These are phyloP conservation scores for Colletotrichum caudatum DNA, from an alignment of 2,329 filamentous ascomycete genomes.

Conservation along the genomic window DNA sequence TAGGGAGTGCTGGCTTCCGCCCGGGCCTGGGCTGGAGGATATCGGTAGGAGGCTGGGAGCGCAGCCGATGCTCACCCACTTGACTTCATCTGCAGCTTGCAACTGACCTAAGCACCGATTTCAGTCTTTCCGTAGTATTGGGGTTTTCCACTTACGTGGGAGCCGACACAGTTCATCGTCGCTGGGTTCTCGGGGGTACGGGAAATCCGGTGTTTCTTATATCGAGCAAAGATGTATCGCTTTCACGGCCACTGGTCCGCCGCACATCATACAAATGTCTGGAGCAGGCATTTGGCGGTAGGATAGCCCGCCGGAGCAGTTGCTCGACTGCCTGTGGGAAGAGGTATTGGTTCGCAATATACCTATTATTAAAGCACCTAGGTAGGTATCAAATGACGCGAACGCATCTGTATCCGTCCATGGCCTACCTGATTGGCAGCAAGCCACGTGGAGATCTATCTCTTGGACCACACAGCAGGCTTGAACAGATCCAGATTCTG, in stretches of 20 bases:
- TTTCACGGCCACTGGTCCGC: not conserved
- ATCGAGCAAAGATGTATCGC: not conserved
- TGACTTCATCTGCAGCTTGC: not conserved
- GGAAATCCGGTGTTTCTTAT: conserved; percentile 1
- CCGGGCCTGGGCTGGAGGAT: not conserved
- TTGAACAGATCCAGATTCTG: not conserved
- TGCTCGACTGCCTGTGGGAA: not conserved
- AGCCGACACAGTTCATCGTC: conserved; percentile 55
- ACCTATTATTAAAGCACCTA: not conserved
- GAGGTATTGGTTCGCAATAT: conserved; percentile 3
- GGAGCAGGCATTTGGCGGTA: not conserved
- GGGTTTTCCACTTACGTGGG: conserved; percentile 6
- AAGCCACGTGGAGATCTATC: not conserved
- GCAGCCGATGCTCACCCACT: not conserved
- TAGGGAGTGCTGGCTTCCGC: not conserved
- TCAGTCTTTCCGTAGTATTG: too few species aligned
- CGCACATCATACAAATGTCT: not conserved
- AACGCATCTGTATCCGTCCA: too few species aligned
- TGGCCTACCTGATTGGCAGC: not conserved
- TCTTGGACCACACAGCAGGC: not conserved
- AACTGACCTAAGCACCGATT: not conserved
- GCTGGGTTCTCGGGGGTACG: conserved; percentile 59
- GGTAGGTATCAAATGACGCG: too few species aligned
- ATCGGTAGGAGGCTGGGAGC: conserved; percentile 10
- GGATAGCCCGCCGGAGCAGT: conserved; percentile 3